A percentile compares a stretch with the other conserved stretches of the same genome.
Evolutionary conservation across 148 eudicot genomes (phyloP).

Genomic region (Amaranthus palmeri): DNA sequence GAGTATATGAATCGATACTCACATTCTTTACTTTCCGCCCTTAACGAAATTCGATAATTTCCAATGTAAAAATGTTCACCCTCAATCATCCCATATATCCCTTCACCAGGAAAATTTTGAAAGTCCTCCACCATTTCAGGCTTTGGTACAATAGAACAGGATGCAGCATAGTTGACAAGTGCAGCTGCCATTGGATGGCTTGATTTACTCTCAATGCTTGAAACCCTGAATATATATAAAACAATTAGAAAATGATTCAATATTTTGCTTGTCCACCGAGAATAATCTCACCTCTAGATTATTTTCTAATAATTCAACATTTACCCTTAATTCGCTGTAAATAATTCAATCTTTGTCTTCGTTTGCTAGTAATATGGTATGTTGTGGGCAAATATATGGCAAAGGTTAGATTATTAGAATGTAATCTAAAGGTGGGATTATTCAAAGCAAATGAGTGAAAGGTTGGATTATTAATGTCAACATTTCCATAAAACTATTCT

Average conservation of each 20-base stretch:
- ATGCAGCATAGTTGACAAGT: constrained; percentile 27
- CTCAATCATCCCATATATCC: constrained; percentile 43
- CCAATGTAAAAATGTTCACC: constrained; percentile 40
- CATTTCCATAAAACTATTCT: too few relatives aligned
- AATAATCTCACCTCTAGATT: too few relatives aligned
- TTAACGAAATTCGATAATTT: constrained; percentile 29
- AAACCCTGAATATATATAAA: constrained; percentile 32
- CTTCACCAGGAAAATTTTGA: constrained; percentile 44
- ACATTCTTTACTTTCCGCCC: constrained; percentile 39
- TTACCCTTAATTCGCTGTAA: too few relatives aligned
- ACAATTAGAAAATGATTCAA: background rate
- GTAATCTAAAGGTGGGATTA: too few relatives aligned
- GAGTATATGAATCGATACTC: background rate
- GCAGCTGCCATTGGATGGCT: constrained; percentile 57
- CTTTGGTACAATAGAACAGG: constrained; percentile 27
- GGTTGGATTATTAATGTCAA: too few relatives aligned
- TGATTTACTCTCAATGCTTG: constrained; percentile 53
- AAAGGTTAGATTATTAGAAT: too few relatives aligned
- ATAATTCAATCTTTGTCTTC: too few relatives aligned
- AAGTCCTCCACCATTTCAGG: constrained; percentile 45
- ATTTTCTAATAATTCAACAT: too few relatives aligned
- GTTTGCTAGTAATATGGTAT: too few relatives aligned
- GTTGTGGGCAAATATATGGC: too few relatives aligned
- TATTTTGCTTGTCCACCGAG: too few relatives aligned
- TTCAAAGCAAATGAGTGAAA: too few relatives aligned